Percentiles rank a stretch among this genome's conserved stretches.
Evolutionary conservation across 306 rosid genomes (phyloP).

Genomic region (Notholithocarpus densiflorus): DNA sequence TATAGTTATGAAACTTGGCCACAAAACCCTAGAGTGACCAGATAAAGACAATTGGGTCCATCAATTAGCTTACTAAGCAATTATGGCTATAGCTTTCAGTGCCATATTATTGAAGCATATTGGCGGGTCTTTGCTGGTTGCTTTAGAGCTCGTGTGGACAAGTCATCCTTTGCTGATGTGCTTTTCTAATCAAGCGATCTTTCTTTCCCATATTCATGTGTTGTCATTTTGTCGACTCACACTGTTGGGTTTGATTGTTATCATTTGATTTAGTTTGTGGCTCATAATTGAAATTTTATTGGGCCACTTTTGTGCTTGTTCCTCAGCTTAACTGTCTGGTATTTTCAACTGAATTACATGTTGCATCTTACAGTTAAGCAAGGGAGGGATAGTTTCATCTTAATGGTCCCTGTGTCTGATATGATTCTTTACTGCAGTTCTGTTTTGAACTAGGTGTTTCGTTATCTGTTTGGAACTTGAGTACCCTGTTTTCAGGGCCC

Average conservation of each 20-base stretch:
- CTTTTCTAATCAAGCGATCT: background rate
- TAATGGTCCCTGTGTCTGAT: constrained; percentile 17
- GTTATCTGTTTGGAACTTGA: constrained; percentile 39
- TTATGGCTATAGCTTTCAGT: constrained; percentile 19
- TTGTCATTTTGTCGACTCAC: background rate
- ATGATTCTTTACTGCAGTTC: constrained; percentile 21
- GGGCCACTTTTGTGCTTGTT: background rate
- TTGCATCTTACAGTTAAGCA: constrained; percentile 41
- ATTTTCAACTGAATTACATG: background rate
- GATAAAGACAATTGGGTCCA: constrained; percentile 41
- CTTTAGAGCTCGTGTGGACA: constrained; percentile 53
- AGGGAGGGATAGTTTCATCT: constrained; percentile 13
- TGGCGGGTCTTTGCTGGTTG: constrained; percentile 56
- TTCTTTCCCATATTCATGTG: background rate
- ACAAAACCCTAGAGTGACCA: constrained; percentile 53
- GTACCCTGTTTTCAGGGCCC: constrained; percentile 34
- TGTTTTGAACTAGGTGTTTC: constrained; percentile 22
- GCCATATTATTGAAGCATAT: constrained; percentile 26
- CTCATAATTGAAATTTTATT: background rate
- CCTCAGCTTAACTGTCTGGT: constrained; percentile 45
- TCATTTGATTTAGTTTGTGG: background rate
- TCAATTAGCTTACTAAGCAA: constrained; percentile 17
- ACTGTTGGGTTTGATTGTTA: background rate
- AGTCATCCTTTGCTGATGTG: constrained; percentile 1
- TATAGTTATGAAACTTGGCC: constrained; percentile 40